Conservation (phyloP, 2,329 filamentous ascomycete species). For the Plenodomus lindquistii region DNA sequence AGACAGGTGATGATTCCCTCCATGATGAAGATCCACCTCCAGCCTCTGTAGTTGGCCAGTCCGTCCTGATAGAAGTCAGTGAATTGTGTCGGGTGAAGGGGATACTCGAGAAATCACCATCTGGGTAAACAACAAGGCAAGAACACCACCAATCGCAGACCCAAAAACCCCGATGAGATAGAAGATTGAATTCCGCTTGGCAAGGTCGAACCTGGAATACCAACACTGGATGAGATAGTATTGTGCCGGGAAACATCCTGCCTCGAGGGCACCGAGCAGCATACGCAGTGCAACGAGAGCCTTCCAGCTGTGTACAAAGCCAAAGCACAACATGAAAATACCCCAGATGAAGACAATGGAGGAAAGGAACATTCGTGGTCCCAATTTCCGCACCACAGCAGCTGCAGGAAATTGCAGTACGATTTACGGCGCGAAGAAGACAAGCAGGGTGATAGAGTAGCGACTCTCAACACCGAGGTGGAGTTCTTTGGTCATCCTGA, state of each 20-base stretch:
- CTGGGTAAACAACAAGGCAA: background rate
- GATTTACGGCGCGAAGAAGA: constrained; percentile 1
- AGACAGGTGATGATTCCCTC: background rate
- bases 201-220: constrained; percentile 59
- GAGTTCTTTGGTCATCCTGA: background rate
- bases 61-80: background rate
- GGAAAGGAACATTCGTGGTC: background rate
- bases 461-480: background rate
- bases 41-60: background rate
- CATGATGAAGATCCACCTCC: background rate
- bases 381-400: background rate
- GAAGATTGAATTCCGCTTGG: constrained; percentile 59
- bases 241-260: constrained; percentile 15
- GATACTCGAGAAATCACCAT: background rate
- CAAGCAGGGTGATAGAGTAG: background rate
- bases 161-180: constrained; percentile 31
- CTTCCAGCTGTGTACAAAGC: constrained; percentile 1
- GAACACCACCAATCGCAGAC: background rate
- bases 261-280: constrained; percentile 2
- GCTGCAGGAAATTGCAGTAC: background rate
- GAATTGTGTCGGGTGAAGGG: too few relatives aligned
- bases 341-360: constrained; percentile 1
- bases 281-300: background rate
- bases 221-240: constrained; percentile 61
- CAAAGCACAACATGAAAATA: background rate